phyloP scores from a whole-genome alignment of 805 yeast genomes.

The Kodamaea neixiangensis region DNA sequence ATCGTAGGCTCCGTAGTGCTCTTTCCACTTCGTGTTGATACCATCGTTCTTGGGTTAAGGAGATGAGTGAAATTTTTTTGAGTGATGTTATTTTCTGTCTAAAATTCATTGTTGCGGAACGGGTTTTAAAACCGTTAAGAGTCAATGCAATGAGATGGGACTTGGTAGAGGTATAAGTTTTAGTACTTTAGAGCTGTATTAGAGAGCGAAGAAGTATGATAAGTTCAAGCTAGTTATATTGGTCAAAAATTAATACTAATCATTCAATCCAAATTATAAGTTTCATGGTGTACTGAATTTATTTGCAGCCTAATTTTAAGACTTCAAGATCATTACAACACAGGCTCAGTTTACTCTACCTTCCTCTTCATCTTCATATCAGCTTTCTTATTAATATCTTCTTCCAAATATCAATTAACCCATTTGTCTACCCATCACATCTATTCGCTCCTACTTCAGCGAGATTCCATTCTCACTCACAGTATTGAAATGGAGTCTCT shows the following conservation, averaged over 20 bases:
- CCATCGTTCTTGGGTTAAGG: conserved; percentile 1
- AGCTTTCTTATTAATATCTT: too few species aligned
- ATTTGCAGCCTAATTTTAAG: too few species aligned
- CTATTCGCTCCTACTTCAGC: too few species aligned
- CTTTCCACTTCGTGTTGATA: conserved; percentile 7
- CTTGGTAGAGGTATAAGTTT: not conserved
- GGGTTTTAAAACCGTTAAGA: not conserved
- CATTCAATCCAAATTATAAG: too few species aligned
- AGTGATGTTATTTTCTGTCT: conserved; percentile 17
- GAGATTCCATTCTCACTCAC: not conserved
- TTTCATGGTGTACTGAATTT: too few species aligned
- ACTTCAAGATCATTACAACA: too few species aligned
- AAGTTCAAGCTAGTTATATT: too few species aligned
- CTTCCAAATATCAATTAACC: too few species aligned
- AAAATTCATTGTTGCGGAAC: not conserved
- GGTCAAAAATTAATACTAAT: too few species aligned
- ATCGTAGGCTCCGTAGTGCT: conserved; percentile 15
- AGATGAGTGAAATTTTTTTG: conserved; percentile 7
- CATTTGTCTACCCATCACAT: too few species aligned
- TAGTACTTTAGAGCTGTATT: not conserved
- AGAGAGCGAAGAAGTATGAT: not conserved
- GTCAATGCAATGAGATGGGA: not conserved
- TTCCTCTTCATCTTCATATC: too few species aligned
- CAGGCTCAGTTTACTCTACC: too few species aligned
- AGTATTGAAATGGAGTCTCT: not conserved